Percentiles rank a stretch among this genome's conserved stretches.
Conservation (phyloP, 2,329 filamentous ascomycete genomes). For the Aspergillus tubingensis region DNA sequence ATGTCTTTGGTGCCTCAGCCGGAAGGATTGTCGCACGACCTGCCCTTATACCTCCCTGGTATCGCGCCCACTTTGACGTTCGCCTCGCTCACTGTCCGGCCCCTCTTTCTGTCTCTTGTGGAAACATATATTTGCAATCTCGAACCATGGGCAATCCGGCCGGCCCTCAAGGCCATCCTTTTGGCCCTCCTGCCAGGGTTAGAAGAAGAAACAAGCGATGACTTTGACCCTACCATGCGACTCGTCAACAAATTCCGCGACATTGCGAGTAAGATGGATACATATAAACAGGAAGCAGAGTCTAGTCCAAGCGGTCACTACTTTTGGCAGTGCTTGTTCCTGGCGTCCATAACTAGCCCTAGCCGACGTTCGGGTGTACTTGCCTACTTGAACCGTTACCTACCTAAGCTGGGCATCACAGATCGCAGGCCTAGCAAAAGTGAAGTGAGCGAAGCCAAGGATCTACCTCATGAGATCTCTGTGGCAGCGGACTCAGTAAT, state of each 20-base stretch:
- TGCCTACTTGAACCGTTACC: constrained; percentile 76
- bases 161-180: constrained; percentile 86
- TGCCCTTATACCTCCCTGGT: constrained; percentile 86
- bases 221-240: constrained; percentile 84
- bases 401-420: constrained; percentile 68
- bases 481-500: constrained; percentile 51
- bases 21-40: constrained; percentile 76
- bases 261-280: constrained; percentile 57
- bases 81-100: constrained; percentile 86
- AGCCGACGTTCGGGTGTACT: constrained; percentile 82
- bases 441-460: constrained; percentile 30
- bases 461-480: constrained; percentile 31
- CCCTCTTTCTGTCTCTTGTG: constrained; percentile 79
- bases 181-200: constrained; percentile 86
- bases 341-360: constrained; percentile 87
- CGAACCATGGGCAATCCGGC: constrained; percentile 70
- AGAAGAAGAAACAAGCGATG: constrained; percentile 95
- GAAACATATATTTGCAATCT: constrained; percentile 77
- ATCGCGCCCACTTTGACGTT: constrained; percentile 88
- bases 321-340: constrained; percentile 98
- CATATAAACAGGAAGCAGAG: constrained; percentile 51
- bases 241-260: constrained; percentile 77
- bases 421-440: constrained; percentile 34
- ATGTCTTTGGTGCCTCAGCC: constrained; percentile 38
- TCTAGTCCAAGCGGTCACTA: constrained; percentile 71